Evolutionary conservation across 2,329 filamentous ascomycete genomes (phyloP), one percentile per base, ranked within the genome.

Genomic region (Ascochyta lentis): DNA sequence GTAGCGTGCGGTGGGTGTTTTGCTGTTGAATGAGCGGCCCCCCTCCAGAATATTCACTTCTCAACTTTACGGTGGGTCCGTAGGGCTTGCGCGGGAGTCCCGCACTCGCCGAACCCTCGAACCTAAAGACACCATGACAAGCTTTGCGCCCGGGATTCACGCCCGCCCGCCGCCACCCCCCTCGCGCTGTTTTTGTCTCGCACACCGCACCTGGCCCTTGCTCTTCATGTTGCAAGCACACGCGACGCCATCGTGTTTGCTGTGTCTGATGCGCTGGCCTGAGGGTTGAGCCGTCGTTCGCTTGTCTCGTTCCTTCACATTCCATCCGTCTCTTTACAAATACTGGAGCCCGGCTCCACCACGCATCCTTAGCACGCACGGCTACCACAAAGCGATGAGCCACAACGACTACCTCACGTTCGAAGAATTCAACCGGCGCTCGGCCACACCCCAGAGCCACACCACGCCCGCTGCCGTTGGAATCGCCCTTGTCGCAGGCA

Each of bases 201-300:
- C 47, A 38, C 49, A 35, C 45, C 48, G 15, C 44, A 38, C 45
- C 42, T 34, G 52, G 22, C 49, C 24, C 48, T 46, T 48, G 50
- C 60, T 64, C 64, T 69, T 68, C 65, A 75, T 75, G 72, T 73
- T 70, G 72, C 62, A 70, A 63, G 66, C 64, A 64, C 65, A 50
- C 49, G 56, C 58, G 42, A 60, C 56, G 49, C 56, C 58, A 33
- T 52, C 57, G 59, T 60, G 69, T 70, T 69, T 73, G 69, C 67
- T 66, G 51, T 64, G 54, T 66, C 54, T 58, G 49, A 63, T 70
- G 65, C 69, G 69, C 67, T 72, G 71, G 69, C 70, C 71, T 15
- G 59, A 72, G 63, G 66, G 70, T 58, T 74, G 69, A 73, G 65
- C 41, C 39, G 42, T 38, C 27, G 41, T 24, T 41, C 39, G 26